Conservation (phyloP, 2,329 filamentous ascomycete species). For the Penicillium thymicola region DNA sequence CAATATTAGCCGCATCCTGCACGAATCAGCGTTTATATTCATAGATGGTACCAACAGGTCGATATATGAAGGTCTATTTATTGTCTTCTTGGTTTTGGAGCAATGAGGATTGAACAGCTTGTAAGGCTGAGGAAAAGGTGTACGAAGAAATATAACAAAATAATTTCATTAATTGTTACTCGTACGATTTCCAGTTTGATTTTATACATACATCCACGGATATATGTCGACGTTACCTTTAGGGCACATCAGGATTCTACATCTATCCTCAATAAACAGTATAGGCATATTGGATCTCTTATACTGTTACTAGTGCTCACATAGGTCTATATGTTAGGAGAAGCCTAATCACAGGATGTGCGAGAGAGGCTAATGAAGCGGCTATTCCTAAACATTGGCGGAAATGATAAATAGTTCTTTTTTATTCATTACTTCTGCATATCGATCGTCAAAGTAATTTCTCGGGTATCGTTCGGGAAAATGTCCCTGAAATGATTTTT, state of each 20-base stretch:
- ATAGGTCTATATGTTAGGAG: not conserved
- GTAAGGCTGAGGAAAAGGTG: accelerated
- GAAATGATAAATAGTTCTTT: not conserved
- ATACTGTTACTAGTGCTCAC: no score
- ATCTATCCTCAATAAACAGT: not conserved
- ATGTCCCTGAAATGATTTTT: conserved; percentile 5
- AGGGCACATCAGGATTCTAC: not conserved
- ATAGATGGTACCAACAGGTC: not conserved
- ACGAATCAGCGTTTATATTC: not conserved
- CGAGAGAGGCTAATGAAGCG: not conserved
- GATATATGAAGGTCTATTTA: not conserved
- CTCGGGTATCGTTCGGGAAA: conserved; percentile 23
- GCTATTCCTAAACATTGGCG: not conserved
- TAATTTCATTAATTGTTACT: not conserved
- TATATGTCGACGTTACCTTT: not conserved
- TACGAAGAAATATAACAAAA: not conserved
- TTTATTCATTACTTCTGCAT: conserved; percentile 12
- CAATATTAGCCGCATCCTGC: no score
- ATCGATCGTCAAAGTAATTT: conserved; percentile 20
- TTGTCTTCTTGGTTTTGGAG: no score
- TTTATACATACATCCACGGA: no score
- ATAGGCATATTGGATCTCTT: not conserved
- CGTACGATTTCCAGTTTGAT: no score
- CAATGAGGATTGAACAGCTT: not conserved
- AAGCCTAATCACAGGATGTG: not conserved